Conservation (phyloP, 805 yeast species). For the Starmera caribaea region DNA sequence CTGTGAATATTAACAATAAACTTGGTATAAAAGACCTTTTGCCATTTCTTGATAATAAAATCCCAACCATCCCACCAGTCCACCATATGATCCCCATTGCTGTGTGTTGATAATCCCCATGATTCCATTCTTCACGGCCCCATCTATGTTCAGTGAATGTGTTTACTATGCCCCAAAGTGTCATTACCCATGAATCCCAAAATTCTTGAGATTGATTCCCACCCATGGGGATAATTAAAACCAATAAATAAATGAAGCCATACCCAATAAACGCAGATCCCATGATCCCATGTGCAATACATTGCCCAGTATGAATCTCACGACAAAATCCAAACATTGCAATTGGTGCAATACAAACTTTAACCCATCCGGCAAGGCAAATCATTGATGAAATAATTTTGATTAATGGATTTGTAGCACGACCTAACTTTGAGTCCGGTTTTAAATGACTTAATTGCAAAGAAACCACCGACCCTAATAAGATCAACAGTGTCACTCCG, state of each 20-base stretch:
- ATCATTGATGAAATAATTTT: slow-evolving; percentile 29
- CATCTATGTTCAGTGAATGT: slow-evolving; percentile 96
- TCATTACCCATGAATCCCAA: slow-evolving; percentile 73
- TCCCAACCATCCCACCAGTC: slow-evolving; percentile 85
- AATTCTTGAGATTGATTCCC: slow-evolving; percentile 66
- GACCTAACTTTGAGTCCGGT: slow-evolving; percentile 24
- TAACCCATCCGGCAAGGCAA: slow-evolving; percentile 65
- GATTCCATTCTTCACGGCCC: slow-evolving; percentile 83
- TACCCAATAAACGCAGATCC: slow-evolving; percentile 80
- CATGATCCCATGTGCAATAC: slow-evolving; percentile 96
- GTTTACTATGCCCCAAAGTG: slow-evolving; percentile 85
- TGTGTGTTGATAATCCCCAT: slow-evolving; percentile 92
- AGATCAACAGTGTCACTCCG: slow-evolving; percentile 47
- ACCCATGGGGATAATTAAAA: slow-evolving; percentile 55
- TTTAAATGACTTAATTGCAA: slow-evolving; percentile 15
- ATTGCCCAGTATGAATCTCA: slow-evolving; percentile 79
- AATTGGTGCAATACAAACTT: slow-evolving; percentile 71
- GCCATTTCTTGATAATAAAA: slow-evolving; percentile 61
- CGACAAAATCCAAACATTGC: slow-evolving; percentile 85
- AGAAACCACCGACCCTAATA: slow-evolving; percentile 40
- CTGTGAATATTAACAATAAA: slow-evolving; percentile 73
- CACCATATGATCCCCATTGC: slow-evolving; percentile 97
- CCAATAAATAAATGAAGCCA: slow-evolving; percentile 60
- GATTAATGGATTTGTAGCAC: slow-evolving; percentile 28
- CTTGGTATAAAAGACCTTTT: slow-evolving; percentile 74